Evolutionary conservation across 1,284 basidiomycete genomes (phyloP), one percentile per base, ranked within the genome.

Genomic region (Kalmanozyma brasiliensis): DNA sequence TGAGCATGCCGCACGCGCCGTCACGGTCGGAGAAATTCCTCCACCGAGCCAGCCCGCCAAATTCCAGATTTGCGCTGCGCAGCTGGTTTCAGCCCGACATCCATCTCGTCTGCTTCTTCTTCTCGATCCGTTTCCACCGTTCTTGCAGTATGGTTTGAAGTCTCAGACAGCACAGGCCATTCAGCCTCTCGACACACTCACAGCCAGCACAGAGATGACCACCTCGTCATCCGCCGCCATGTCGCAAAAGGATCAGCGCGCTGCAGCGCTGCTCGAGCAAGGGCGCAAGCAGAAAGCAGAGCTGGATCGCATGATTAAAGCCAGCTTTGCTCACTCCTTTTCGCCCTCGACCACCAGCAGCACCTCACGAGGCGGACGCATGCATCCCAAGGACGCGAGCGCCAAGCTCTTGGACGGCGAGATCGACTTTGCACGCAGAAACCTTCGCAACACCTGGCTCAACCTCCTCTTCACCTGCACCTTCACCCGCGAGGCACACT

Each of bases 361-460:
- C 41, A 52, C 60, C 10, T 63, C 66, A 17, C 56, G 66, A 42
- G 52, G 56, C 3, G 62, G 62, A 8, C 37, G 49, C 7, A 49
- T 65, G 32, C 61, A 69, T 41, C 53, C 52, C 10, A 64, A 51
- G 36, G 64, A 59, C 23, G 23, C 38, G 8, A 57, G 47, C 49
- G 52, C 49, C 34, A 70, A 57, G 55, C 45, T 73, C 16, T 41
- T 70, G 11, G 61, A 73, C 20, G 46, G 52, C 14, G 73, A 74
- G 22, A 55, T 80, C 33, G 75, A 71, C 32, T 64, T 73, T 43
- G 73, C 76, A 4, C 67, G 79, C n/a, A 52, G 48, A 20, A 70
- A 74, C 33, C 62, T 79, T 17, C 74, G 80, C 47, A 66, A 74
- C 33, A 72, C 73, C n/a, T 78, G 76, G 52, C 63, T 81, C 48